A percentile compares a stretch with the other conserved stretches of the same genome.
Conservation (phyloP, 768 basidiomycete species). For the Boletus rubroflammeus region DNA sequence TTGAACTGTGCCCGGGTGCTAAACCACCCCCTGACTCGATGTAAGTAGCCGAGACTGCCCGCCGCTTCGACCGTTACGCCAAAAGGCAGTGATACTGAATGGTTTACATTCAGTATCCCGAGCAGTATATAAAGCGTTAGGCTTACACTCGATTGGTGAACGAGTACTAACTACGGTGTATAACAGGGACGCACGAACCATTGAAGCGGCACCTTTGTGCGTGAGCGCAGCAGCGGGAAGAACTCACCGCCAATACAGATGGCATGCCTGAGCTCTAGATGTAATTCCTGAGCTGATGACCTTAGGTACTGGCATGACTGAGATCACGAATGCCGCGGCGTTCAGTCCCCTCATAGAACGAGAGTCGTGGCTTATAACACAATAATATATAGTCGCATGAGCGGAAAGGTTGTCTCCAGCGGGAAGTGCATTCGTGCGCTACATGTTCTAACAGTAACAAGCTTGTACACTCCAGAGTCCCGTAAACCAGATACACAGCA, state of each 20-base stretch:
- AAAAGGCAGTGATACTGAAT: too few species aligned
- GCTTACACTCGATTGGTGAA: background rate
- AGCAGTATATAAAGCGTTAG: too few species aligned
- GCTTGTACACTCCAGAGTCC: constrained; percentile 1
- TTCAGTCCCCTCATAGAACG: background rate
- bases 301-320: background rate
- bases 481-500: background rate
- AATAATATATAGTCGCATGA: background rate
- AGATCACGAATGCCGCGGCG: background rate
- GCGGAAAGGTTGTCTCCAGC: background rate
- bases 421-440: background rate
- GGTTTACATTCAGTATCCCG: too few species aligned
- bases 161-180: background rate
- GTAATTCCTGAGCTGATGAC: background rate
- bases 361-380: background rate
- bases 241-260: background rate
- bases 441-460: background rate
- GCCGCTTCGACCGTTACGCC: too few species aligned
- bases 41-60: too few species aligned
- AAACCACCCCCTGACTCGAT: too few species aligned
- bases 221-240: background rate
- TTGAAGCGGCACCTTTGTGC: background rate
- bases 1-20: constrained; percentile 39
- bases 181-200: background rate
- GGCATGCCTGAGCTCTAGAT: background rate